Conservation (phyloP, 2,329 filamentous ascomycete genomes). For the Magnaporthales sp. region DNA sequence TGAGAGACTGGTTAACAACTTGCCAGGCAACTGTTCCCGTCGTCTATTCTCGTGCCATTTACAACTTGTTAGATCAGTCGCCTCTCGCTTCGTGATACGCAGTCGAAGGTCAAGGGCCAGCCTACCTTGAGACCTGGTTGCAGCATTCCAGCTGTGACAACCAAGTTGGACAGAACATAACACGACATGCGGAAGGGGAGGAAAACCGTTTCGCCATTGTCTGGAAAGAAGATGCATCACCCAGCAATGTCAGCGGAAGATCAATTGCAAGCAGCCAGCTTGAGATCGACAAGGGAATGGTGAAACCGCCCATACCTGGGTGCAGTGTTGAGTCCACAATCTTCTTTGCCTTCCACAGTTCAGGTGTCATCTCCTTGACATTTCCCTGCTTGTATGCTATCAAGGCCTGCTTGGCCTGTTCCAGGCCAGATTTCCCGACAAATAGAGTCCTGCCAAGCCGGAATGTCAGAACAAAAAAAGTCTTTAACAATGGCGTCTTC, state of each 20-base stretch:
- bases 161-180: conserved; percentile 86
- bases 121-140: conserved; percentile 72
- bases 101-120: background rate
- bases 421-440: conserved; percentile 67
- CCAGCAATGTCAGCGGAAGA: background rate
- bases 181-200: conserved; percentile 96
- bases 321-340: conserved; percentile 94
- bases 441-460: conserved; percentile 65
- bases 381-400: conserved; percentile 81
- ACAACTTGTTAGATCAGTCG: background rate
- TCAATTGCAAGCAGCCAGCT: conserved; percentile 1
- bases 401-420: conserved; percentile 76
- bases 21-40: conserved; percentile 89
- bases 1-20: conserved; percentile 92
- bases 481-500: background rate
- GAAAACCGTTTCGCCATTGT: conserved; percentile 86
- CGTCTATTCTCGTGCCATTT: conserved; percentile 38
- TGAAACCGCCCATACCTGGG: conserved; percentile 54
- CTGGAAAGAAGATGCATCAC: conserved; percentile 32
- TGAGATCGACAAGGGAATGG: background rate
- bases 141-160: conserved; percentile 95
- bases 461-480: background rate
- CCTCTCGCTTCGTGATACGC: background rate
- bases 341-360: conserved; percentile 94
- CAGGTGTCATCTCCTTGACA: conserved; percentile 71